Evolutionary conservation across 2,329 filamentous ascomycete species (phyloP), one percentile per base, ranked within the genome.

Genomic region (Blastomyces gilchristii): DNA sequence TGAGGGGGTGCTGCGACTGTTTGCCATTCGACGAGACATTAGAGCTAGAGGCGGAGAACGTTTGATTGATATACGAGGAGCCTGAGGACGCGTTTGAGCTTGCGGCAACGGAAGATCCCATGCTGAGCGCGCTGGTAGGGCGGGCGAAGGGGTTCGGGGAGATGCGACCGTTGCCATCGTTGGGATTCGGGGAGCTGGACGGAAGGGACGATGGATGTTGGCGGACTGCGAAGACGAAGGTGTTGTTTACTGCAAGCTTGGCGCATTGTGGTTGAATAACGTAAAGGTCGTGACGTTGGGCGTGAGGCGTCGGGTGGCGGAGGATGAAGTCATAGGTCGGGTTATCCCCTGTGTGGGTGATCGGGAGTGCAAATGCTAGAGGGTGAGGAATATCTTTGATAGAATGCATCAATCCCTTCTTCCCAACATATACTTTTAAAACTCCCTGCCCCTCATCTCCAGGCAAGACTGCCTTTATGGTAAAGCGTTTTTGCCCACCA

Each of bases 211-310:
- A 88, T 0, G 92, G 90, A 72, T 99, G 92, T 72, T 99, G 94
- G 56, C 94, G 89, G 65, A 99, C 89, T 61, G 89, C 89, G 75
- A 99, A 99, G 37, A 99, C 93, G 72, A 97, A 99, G 0, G 94
- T 99, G 73, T 99, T 97, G 79, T 97, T 97, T 63, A 96, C 81
- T 1, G 91, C 92, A 37, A 99, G 81, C 34, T 87, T 85, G 67
- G 88, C 84, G 74, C 94, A 99, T 75, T 99, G 95, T 0, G 95
- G 94, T 72, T 97, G 94, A 54, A 92, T 90, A 66, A 99, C 90
- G 75, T 99, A 99, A 64, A 99, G 87, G 73, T 99, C 94, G 75
- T 99, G 92, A 52, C 93, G 86, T 72, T 96, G 91, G n/a, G 94
- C 94, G 74, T 99, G 94, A 9, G 94, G 94, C 2, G 94, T 99